phyloP scores from a whole-genome alignment of 106 monocot species.

The Dioscorea zingiberensis region DNA sequence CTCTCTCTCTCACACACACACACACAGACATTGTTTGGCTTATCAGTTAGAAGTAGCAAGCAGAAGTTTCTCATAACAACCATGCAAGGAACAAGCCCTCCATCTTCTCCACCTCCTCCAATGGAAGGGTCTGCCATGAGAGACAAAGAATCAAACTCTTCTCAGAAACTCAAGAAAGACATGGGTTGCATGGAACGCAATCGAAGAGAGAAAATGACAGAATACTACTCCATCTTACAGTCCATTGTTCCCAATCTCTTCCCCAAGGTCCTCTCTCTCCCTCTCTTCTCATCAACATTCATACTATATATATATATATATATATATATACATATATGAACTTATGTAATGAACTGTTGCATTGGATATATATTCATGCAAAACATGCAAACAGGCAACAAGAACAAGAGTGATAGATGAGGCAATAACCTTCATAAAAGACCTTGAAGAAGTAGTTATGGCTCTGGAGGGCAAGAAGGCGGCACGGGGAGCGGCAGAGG shows the following conservation, averaged over 20 bases:
- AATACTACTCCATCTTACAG: slow-evolving; percentile 32
- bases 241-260: slow-evolving; percentile 52
- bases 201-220: slow-evolving; percentile 45
- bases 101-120: not conserved
- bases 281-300: no score
- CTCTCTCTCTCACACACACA: no score
- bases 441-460: slow-evolving; percentile 22
- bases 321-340: not conserved
- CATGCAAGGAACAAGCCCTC: not conserved
- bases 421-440: slow-evolving; percentile 36
- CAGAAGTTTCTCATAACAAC: not conserved
- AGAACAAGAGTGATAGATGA: slow-evolving; percentile 41
- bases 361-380: not conserved
- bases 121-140: not conserved
- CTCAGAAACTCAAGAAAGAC: slow-evolving; percentile 1
- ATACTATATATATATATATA: not conserved
- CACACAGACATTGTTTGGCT: no score
- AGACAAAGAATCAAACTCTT: not conserved
- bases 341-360: no score
- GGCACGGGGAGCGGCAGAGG: not conserved
- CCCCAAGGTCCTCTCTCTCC: slow-evolving; percentile 32
- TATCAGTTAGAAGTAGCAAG: not conserved
- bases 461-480: slow-evolving; percentile 27
- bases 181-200: slow-evolving; percentile 19
- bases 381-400: slow-evolving; percentile 26